Base-by-base conservation (phyloP, 164 flowering plant genomes). In the Liquidambar formosana region DNA sequence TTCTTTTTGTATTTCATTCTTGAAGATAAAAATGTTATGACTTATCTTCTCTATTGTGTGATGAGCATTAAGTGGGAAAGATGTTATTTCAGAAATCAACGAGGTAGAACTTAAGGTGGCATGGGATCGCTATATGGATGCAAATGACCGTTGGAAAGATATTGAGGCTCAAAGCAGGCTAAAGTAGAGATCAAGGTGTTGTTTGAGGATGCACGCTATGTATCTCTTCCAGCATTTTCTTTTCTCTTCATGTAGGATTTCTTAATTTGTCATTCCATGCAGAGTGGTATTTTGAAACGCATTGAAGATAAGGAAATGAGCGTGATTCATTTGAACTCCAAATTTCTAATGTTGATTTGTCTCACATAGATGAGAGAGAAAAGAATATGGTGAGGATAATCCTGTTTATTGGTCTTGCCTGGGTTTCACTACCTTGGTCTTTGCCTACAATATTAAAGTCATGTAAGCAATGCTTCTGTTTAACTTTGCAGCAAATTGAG, bases 321-420 rank as follows among this genome's bases (percentile, higher is more conserved):
- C 88, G 86, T 57, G 90, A 88, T 66, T 58, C 74, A 23, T 81
- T 76, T 64, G 97, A 91, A 73, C 76, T 63, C 63, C 84, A 86
- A 71, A 85, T 89, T 41, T 85, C 92, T 22, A 75, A 84, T 69
- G 73, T 81, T 56, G 73, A 91, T 73, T 70, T 91, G 64, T 68
- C 85, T 38, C 84, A 68, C 47, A 77, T 95, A 65, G 97, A 95
- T 78, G 96, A 89, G 78, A 86, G 80, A 79, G 99, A 91, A 72
- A 89, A 79, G 64, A 81, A 73, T 26, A 63, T 88, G 95, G 99
- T 94, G 75, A 76, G 79, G n/a, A 44, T 58, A 33, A 16, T 53
- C 19, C 38, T 60, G 49, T 22, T 48, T 44, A 21, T 3, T 63
- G 1, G 21, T 38, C 27, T 76, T 75, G 4, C 48, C 71, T 71